phyloP scores from a whole-genome alignment of 148 eudicot species.

The Hydrangea macrophylla region DNA sequence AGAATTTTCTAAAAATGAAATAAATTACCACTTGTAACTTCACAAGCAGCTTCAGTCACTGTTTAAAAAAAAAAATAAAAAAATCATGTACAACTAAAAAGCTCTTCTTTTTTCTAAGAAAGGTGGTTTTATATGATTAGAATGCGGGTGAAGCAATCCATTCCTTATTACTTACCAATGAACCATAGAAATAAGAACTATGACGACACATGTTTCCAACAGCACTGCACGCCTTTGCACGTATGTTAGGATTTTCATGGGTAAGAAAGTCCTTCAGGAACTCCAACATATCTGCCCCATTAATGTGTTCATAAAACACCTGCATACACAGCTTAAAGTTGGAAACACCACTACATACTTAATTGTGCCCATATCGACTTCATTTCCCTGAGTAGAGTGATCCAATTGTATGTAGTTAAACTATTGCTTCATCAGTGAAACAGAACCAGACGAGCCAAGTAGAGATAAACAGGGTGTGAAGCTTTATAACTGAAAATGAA shows the following conservation, averaged over 20 bases:
- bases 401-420: neutral
- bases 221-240: conserved; percentile 89
- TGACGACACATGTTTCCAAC: conserved; percentile 96
- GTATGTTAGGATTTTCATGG: conserved; percentile 74
- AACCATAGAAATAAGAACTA: conserved; percentile 76
- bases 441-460: neutral
- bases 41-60: neutral
- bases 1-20: conserved; percentile 1
- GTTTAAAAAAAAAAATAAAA: neutral
- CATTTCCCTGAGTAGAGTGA: neutral
- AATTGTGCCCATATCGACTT: neutral
- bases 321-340: conserved; percentile 29
- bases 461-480: no score
- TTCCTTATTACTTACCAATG: conserved; percentile 45
- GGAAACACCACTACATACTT: neutral
- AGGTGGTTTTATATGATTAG: neutral
- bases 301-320: conserved; percentile 72
- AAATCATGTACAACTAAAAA: no score
- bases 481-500: neutral
- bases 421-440: neutral
- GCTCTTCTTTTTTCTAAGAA: no score
- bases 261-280: conserved; percentile 68
- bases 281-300: conserved; percentile 69
- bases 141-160: conserved; percentile 4
- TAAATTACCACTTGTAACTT: neutral